Percentiles rank a stretch among this genome's conserved stretches.
Conservation (phyloP, 345 rosid genomes). For the Gossypium herbaceum region DNA sequence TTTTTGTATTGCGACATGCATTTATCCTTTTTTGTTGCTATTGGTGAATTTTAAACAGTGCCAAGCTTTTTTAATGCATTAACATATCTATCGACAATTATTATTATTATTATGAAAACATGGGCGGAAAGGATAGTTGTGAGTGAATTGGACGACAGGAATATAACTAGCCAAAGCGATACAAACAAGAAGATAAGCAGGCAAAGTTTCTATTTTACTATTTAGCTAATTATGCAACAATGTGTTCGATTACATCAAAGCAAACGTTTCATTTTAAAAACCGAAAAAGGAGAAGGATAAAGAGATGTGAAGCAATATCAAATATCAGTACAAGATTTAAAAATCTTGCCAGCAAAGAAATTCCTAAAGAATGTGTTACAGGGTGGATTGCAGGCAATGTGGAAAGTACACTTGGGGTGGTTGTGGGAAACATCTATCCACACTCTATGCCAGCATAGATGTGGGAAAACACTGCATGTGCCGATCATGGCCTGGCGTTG, state of each 20-base stretch:
- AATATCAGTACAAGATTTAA: not conserved
- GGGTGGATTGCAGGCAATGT: slow-evolving; percentile 44
- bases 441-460: slow-evolving; percentile 43
- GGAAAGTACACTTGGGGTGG: slow-evolving; percentile 46
- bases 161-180: not conserved
- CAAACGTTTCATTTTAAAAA: not conserved
- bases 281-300: not conserved
- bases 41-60: not conserved
- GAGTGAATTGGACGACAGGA: no score
- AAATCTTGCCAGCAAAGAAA: not conserved
- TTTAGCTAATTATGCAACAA: not conserved
- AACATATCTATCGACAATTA: no score
- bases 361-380: slow-evolving; percentile 34
- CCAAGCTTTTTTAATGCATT: not conserved
- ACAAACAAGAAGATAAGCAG: not conserved
- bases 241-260: slow-evolving; percentile 2
- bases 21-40: not conserved
- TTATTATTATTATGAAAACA: no score
- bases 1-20: not conserved
- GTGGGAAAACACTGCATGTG: slow-evolving; percentile 48
- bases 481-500: slow-evolving; percentile 44
- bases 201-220: not conserved
- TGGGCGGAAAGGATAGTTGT: no score
- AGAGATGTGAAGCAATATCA: not conserved
- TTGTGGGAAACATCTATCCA: slow-evolving; percentile 42